Base-by-base conservation (phyloP, 2,329 filamentous ascomycete species). In the Rhynchosporium graminicola region DNA sequence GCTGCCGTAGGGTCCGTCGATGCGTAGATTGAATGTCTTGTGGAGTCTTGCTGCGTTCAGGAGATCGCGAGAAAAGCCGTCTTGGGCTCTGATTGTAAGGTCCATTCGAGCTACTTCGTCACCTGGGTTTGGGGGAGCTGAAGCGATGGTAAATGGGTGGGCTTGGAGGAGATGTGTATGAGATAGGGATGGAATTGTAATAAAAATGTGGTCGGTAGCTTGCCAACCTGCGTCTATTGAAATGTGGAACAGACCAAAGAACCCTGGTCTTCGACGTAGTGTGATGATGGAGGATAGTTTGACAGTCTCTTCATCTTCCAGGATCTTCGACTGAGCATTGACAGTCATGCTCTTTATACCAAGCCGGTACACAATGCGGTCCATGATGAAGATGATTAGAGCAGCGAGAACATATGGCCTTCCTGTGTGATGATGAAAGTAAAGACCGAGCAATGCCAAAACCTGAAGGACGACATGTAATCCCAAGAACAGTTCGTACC, bases 1-100 rank as follows among this genome's bases (percentile, higher is more conserved):
- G 9, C 82, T 86, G 45, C 86, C 86, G 68, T 89, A 88, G 0
- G 86, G 86, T 0, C 87, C 86, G 66, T 89, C 85, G n/a, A 89
- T 73, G 6, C 82, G 78, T 29, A 87, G 76, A 1, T 70, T 67
- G 0, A 82, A 76, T 2, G 77, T 76, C 5, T 76, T 67, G 62
- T 82, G 77, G 0, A 73, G 68, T 8, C 74, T 75, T 1, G 84
- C 83, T 67, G 85, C 76, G 38, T 75, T 69, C 1, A 88, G 77
- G 8, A 89, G 78, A 57, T 80, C 79, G 3, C 75, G 74, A 0
- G 86, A 85, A 74, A 89, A 89, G 12, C 87, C 85, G 50, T 79
- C 74, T 66, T 85, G 82, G 4, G 82, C 80, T 64, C 86, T 82
- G 64, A 89, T 83, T 33, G 88, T 78, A 12, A 89, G 79, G 12